Evolutionary conservation across 2,329 filamentous ascomycete genomes (phyloP).

Genomic region (Anisogramma anomala): DNA sequence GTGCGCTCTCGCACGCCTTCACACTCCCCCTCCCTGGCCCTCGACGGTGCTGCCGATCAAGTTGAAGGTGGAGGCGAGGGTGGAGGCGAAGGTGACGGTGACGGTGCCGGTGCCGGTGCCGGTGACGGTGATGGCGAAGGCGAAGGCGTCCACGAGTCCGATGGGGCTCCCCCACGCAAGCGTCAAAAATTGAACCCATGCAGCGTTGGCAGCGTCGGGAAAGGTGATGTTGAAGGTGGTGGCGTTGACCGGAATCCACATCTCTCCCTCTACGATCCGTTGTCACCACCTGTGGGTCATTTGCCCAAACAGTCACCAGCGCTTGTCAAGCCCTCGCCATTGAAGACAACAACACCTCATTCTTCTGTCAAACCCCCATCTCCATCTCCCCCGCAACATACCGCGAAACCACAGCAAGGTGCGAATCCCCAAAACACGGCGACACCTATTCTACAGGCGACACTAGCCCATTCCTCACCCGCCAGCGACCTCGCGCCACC

Average conservation of each 20-base stretch:
- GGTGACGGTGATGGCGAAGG: background rate
- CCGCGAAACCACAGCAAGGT: too few species aligned
- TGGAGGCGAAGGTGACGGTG: background rate
- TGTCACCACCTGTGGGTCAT: too few species aligned
- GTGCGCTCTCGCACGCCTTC: background rate
- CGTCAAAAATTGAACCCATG: too few species aligned
- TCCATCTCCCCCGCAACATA: too few species aligned
- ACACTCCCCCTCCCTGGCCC: background rate
- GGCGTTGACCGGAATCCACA: too few species aligned
- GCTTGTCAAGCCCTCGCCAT: background rate
- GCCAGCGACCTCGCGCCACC: background rate
- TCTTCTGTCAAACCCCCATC: too few species aligned
- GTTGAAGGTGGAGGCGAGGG: background rate
- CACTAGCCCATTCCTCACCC: slow-evolving; percentile 1
- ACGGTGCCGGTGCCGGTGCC: background rate
- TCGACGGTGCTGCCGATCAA: slow-evolving; percentile 5
- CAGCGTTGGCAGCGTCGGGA: too few species aligned
- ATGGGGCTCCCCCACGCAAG: background rate
- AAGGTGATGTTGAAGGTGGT: too few species aligned
- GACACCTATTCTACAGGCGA: too few species aligned
- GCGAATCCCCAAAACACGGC: background rate
- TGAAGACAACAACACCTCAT: too few species aligned
- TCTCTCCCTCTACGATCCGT: too few species aligned
- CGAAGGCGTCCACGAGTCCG: too few species aligned
- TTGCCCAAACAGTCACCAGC: background rate